These are phyloP conservation scores for Talaromyces proteolyticus DNA, from an alignment of 495 filamentous ascomycete genomes.

Conservation along the genomic window DNA sequence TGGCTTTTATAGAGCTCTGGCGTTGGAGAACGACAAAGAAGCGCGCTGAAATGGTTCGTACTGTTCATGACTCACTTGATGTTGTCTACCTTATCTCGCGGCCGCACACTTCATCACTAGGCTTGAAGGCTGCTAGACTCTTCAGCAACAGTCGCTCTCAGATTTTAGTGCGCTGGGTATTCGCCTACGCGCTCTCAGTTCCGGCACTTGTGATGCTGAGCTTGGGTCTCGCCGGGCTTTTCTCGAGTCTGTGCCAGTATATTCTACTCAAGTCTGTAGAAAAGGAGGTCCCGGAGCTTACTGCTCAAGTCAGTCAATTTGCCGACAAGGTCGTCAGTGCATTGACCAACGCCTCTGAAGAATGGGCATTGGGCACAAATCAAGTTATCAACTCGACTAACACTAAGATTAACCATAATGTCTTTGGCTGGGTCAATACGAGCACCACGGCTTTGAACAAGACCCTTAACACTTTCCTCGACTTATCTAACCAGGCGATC, in stretches of 20 bases:
- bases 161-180: slow-evolving; percentile 71
- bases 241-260: slow-evolving; percentile 80
- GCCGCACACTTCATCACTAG: slow-evolving; percentile 62
- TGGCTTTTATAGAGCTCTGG: slow-evolving; percentile 74
- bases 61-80: slow-evolving; percentile 75
- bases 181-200: slow-evolving; percentile 80
- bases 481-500: slow-evolving; percentile 63
- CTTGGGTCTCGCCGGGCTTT: slow-evolving; percentile 77
- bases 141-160: slow-evolving; percentile 63
- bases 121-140: slow-evolving; percentile 65
- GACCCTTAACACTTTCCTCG: slow-evolving; percentile 77
- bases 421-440: slow-evolving; percentile 83
- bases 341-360: slow-evolving; percentile 64
- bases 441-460: slow-evolving; percentile 75
- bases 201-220: slow-evolving; percentile 84
- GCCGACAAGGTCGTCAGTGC: slow-evolving; percentile 69
- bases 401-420: slow-evolving; percentile 68
- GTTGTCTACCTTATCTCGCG: slow-evolving; percentile 82
- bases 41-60: slow-evolving; percentile 59
- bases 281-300: slow-evolving; percentile 69
- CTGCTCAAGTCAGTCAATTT: slow-evolving; percentile 72
- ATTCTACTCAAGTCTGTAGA: slow-evolving; percentile 68
- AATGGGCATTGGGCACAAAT: slow-evolving; percentile 78
- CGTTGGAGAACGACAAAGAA: slow-evolving; percentile 69
- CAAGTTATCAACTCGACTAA: slow-evolving; percentile 60